Base-by-base conservation (phyloP, 2,329 filamentous ascomycete species). In the Claviceps purpurea region DNA sequence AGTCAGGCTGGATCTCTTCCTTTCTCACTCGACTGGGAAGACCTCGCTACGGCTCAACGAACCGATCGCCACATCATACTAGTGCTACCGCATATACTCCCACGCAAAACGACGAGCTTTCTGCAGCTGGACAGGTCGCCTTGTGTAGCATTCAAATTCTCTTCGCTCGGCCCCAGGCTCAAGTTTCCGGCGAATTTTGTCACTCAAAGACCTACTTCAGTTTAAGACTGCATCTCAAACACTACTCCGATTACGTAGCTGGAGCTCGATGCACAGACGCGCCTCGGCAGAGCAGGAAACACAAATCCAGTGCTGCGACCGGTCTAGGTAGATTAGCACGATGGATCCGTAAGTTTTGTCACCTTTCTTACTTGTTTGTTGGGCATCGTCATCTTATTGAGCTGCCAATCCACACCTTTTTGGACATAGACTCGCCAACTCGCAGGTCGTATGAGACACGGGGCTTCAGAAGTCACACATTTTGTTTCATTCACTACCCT, bases 331-430 rank as follows among this genome's bases (percentile, higher is more conserved):
- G 13, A 26, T 0, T 22, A 46, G 5, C 5, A 14, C 38, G 8
- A 51, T 51, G 50, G 44, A 51, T 34, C 24, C 43, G 50, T 51
- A 34, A 47, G 50, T 47, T n/a, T 22, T 37, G 4, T 13, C 13
- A 24, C 20, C 13, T 40, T 22, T 8, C 8, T 10, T 1, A 30
- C 26, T 30, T 30, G 26, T 10, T 10, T 30, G 8, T 10, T 30
- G 26, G 26, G 26, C 26, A 30, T 8, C 26, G 26, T 30, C 26
- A 30, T 30, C 26, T 30, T 30, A 30, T 10, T 26, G 8, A 30
- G 26, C 8, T 30, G 26, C 26, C 26, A 20, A 20, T 48, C 13
- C 34, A 20, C 11, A 38, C 14, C 16, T 20, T 22, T n/a, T 48
- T 18, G 34, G 16, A 39, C 16, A 39, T 3, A 39, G 38, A 39